A percentile compares a stretch with the other conserved stretches of the same genome.
Evolutionary conservation across 148 eudicot genomes (phyloP).

Genomic region (Heliosperma pusillum): DNA sequence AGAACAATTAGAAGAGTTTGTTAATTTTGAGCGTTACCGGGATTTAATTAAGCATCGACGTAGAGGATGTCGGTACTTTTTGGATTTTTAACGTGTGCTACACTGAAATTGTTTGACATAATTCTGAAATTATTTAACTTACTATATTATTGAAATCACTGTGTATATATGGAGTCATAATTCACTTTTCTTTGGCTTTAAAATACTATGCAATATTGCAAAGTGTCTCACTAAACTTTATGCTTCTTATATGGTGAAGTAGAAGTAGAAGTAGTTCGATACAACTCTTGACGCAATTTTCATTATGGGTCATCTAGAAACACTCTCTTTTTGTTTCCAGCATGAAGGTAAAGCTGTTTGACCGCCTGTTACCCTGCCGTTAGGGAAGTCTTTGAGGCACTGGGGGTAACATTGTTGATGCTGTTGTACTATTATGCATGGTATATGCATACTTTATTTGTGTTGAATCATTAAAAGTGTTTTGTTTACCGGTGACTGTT

Average conservation of each 20-base stretch:
- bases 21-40: constrained; percentile 99
- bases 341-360: not conserved
- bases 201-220: not conserved
- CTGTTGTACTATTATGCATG: constrained; percentile 8
- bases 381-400: not conserved
- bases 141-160: constrained; percentile 17
- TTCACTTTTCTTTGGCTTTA: not conserved
- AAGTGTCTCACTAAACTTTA: not conserved
- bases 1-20: constrained; percentile 97
- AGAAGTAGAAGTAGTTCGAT: not conserved
- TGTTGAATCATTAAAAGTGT: constrained; percentile 11
- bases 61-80: constrained; percentile 99
- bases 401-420: not conserved
- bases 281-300: not conserved
- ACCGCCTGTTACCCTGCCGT: not conserved
- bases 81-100: constrained; percentile 45
- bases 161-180: not conserved
- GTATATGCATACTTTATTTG: constrained; percentile 20
- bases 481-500: constrained; percentile 22
- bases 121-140: constrained; percentile 8
- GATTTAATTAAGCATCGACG: constrained; percentile 99
- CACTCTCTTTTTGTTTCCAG: not conserved
- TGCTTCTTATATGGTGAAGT: constrained; percentile 3
- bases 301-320: not conserved
- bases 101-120: constrained; percentile 22